Percentiles rank a stretch among this genome's conserved stretches.
Conservation (phyloP, 108 stramenopile species). For the Skeletonema potamos region DNA sequence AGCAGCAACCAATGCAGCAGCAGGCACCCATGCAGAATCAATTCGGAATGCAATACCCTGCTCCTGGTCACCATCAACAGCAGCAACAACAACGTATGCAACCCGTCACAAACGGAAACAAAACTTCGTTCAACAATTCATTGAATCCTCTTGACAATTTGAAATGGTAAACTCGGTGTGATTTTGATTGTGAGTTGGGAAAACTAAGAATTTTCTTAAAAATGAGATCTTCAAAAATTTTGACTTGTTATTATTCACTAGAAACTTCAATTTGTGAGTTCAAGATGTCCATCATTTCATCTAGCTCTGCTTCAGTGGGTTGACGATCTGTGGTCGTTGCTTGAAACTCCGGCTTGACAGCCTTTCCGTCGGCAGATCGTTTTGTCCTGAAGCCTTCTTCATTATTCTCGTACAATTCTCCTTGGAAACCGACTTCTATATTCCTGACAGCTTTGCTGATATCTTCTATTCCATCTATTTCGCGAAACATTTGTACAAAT, state of each 20-base stretch:
- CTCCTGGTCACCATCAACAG: conserved; percentile 31
- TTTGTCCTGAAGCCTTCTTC: conserved; percentile 80
- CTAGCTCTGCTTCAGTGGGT: conserved; percentile 63
- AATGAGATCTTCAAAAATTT: not conserved
- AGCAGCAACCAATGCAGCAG: conserved; percentile 50
- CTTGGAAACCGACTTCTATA: conserved; percentile 73
- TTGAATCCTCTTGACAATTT: conserved; percentile 70
- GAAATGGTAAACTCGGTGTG: conserved; percentile 34
- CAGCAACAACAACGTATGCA: conserved; percentile 27
- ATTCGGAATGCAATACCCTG: conserved; percentile 33
- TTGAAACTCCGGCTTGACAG: conserved; percentile 62
- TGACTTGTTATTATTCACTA: not conserved
- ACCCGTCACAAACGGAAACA: conserved; percentile 13
- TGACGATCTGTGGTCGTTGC: conserved; percentile 32
- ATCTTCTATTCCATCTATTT: conserved; percentile 25
- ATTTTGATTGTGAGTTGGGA: not conserved
- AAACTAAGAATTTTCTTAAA: not conserved
- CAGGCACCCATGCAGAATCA: conserved; percentile 36
- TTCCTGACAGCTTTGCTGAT: conserved; percentile 39
- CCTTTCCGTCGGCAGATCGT: conserved; percentile 68
- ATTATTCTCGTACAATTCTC: conserved; percentile 70
- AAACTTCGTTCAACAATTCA: conserved; percentile 60
- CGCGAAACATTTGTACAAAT: conserved; percentile 51
- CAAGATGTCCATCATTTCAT: conserved; percentile 51
- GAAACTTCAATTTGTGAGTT: conserved; percentile 40